These are phyloP conservation scores for Blepharisma stoltei DNA, from an alignment of 73 alveolate genomes.

Conservation along the genomic window DNA sequence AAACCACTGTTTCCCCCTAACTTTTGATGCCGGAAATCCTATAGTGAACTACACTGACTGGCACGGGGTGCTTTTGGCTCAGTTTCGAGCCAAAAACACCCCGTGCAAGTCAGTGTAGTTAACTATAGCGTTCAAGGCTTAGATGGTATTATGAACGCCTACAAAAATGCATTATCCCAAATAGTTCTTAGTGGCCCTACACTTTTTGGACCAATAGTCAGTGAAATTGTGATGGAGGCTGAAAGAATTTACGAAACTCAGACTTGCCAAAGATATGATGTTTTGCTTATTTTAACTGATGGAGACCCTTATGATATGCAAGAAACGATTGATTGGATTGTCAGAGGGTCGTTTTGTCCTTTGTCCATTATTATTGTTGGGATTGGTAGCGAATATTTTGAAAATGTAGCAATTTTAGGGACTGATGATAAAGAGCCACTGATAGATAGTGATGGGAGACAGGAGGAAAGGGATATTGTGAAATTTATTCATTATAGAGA, in stretches of 20 bases:
- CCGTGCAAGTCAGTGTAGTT: too few species aligned
- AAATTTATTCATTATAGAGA: conserved; percentile 64
- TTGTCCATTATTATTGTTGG: conserved; percentile 86
- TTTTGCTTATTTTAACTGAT: conserved; percentile 83
- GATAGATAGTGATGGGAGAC: not conserved
- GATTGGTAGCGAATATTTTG: conserved; percentile 84
- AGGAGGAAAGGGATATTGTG: conserved; percentile 55
- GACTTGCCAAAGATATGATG: conserved; percentile 41
- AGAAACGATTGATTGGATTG: conserved; percentile 58
- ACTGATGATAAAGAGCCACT: conserved; percentile 20
- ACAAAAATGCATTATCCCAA: conserved; percentile 35
- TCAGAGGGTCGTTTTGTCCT: conserved; percentile 66
- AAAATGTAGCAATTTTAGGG: conserved; percentile 51
- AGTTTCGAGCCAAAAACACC: too few species aligned
- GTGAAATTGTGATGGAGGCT: not conserved
- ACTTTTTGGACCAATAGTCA: conserved; percentile 53
- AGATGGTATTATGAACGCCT: conserved; percentile 50
- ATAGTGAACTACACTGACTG: too few species aligned
- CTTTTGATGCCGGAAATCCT: conserved; percentile 48
- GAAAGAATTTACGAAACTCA: conserved; percentile 26
- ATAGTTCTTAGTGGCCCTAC: conserved; percentile 70
- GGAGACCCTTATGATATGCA: conserved; percentile 86
- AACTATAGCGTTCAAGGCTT: conserved; percentile 50
- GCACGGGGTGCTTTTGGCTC: too few species aligned
- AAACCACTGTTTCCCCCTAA: conserved; percentile 60